phyloP scores from a whole-genome alignment of 768 basidiomycete species.

The Boletus vermiculosoides region DNA sequence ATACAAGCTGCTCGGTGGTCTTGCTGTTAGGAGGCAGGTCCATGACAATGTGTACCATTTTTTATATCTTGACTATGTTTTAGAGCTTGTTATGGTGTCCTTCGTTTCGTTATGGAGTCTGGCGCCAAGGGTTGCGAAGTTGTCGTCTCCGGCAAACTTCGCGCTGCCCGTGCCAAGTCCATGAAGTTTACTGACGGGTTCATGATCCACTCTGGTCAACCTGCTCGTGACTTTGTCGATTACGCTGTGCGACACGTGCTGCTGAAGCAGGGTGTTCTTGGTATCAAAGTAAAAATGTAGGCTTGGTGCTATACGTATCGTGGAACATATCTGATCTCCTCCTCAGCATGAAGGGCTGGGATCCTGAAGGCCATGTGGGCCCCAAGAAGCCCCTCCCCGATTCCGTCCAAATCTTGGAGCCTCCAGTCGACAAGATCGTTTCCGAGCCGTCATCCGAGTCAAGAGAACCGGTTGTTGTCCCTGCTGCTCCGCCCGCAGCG shows the following conservation, averaged over 20 bases:
- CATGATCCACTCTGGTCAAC: slow-evolving; percentile 99
- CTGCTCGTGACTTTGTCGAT: slow-evolving; percentile 94
- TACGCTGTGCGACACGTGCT: slow-evolving; percentile 97
- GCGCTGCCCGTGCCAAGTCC: slow-evolving; percentile 98
- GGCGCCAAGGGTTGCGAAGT: slow-evolving; percentile 99
- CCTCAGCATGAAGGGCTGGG: slow-evolving; percentile 91
- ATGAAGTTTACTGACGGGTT: slow-evolving; percentile 99
- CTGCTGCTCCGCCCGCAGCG: slow-evolving; percentile 47
- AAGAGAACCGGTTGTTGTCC: slow-evolving; percentile 59
- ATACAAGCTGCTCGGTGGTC: slow-evolving; percentile 99
- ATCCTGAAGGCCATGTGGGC: slow-evolving; percentile 87
- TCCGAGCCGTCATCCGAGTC: slow-evolving; percentile 90
- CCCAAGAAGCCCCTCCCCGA: slow-evolving; percentile 95
- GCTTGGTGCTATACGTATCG: slow-evolving; percentile 21
- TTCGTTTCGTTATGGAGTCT: slow-evolving; percentile 99
- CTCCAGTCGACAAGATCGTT: slow-evolving; percentile 86
- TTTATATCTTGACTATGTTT: slow-evolving; percentile 1
- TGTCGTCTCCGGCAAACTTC: slow-evolving; percentile 98
- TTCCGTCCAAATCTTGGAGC: slow-evolving; percentile 86
- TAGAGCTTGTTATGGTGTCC: slow-evolving; percentile 98
- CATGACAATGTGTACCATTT: neutral
- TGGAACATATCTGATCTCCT: slow-evolving; percentile 11
- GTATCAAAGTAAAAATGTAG: slow-evolving; percentile 99
- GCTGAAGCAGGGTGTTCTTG: slow-evolving; percentile 96
- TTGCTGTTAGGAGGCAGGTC: slow-evolving; percentile 92